Evolutionary conservation across 306 rosid genomes (phyloP), one percentile per base, ranked within the genome.

Genomic region (Vicia sativa): DNA sequence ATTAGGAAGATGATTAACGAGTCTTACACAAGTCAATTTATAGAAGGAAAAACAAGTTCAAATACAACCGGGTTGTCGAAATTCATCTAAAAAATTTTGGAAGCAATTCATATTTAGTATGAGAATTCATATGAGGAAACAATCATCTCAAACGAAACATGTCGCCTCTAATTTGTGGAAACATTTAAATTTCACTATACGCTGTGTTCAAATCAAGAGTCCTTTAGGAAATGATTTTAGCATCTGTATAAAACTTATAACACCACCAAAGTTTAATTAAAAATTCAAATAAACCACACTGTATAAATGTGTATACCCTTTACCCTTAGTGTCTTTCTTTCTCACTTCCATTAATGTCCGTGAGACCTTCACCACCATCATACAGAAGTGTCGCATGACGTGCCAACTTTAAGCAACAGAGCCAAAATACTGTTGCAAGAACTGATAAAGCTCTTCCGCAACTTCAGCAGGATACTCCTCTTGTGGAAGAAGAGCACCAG

Each of bases 401-500:
- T 29, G 62, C 23, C 11, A 70, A 39, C 12, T 62, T 67, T 49
- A 85, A 21, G 77, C 73, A 48, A 16, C 59, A 39, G 71, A 6
- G 65, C 65, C 76, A 61, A 74, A 80, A 75, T 67, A 80, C 74
- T 87, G 87, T 71, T 44, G 86, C 93, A 87, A 83, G 87, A 92
- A 92, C 56, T 62, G 74, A 79, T 77, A 79, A 70, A 92, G 95
- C 85, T 87, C 96, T 71, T 87, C 84, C 9, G 96, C 90, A 71
- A 92, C 90, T 8, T 73, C 56, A 23, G 74, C 59, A 9, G 96
- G 96, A 77, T 86, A 90, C 86, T 92, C 98, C 65, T 90, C 98
- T 65, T 92, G 98, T 2, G 98, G 98, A 83, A 92, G 98, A 70
- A 90, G 91, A 67, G 98, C 98, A 10, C 98, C 98, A 3, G 95